Base-by-base conservation (phyloP, 2,329 filamentous ascomycete species). In the Diaporthe batatas region DNA sequence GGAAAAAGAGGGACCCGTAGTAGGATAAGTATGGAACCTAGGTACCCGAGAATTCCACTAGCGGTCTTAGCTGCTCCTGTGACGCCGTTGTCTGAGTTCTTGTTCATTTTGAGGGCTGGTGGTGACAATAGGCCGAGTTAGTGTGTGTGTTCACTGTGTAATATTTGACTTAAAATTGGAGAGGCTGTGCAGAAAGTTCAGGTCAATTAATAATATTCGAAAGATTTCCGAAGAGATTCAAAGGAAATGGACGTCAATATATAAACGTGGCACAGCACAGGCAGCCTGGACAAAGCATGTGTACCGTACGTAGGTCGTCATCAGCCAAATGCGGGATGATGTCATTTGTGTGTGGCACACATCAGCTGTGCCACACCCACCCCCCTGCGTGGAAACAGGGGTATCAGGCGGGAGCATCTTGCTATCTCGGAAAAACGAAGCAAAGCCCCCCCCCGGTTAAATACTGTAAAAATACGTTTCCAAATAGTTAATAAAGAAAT, bases 81-180 rank as follows among this genome's bases (percentile, higher is more conserved):
- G 62, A 79, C 76, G 18, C 72, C 59, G 74, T 80, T 78, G 57
- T 77, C 72, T 39, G 77, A 76, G 75, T 76, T 74, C 70, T 76
- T 74, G 73, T 71, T 77, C 74, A 75, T 77, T 25, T 25, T 76
- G 70, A 44, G 10, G 18, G 10, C 7, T 51, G n/a, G 64, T 18
- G n/a, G n/a, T 18, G 16, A 36, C n/a, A 36, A 6, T 21, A 34
- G 34, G 3, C 4, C 3, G 44, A 10, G 12, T 6, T 29, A 51
- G 11, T 39, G 14, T 58, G 12, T n/a, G 1, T 54, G 10, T 42
- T 8, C n/a, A n/a, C n/a, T n/a, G n/a, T n/a, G n/a, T n/a, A n/a
- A n/a, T 59, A 6, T 42, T 6, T 34, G 21, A 23, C 8, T 39
- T 3, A 42, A 12, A 2, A 12, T 12, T 34, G 12, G 21, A 0